These are phyloP conservation scores for Fusarium coffeatum DNA, from an alignment of 2,329 filamentous ascomycete genomes.

Conservation along the genomic window DNA sequence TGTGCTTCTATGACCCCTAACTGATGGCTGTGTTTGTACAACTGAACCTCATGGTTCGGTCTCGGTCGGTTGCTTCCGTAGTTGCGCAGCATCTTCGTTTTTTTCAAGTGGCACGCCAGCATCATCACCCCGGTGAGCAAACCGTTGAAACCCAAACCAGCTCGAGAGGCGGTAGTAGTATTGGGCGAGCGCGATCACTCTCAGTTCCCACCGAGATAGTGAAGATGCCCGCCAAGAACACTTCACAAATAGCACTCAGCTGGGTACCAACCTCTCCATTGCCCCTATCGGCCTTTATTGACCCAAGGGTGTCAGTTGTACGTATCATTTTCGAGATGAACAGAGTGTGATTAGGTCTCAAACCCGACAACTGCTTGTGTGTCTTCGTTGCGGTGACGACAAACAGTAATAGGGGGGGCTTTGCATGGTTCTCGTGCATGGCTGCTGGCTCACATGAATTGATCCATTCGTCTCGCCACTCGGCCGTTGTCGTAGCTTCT, in stretches of 20 bases:
- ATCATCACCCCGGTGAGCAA: background rate
- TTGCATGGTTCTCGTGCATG: constrained; percentile 50
- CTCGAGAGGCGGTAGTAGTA: background rate
- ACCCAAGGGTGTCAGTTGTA: background rate
- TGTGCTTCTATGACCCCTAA: constrained; percentile 14
- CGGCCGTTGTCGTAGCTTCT: constrained; percentile 6
- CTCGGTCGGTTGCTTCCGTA: constrained; percentile 22
- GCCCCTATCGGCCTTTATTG: background rate
- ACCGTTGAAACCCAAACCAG: background rate
- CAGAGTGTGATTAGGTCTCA: constrained; percentile 18
- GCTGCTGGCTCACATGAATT: constrained; percentile 52
- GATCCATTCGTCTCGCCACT: constrained; percentile 27
- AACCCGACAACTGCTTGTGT: constrained; percentile 28
- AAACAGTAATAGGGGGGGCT: constrained; percentile 39
- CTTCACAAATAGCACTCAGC: constrained; percentile 22
- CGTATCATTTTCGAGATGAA: background rate
- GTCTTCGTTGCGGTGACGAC: constrained; percentile 21
- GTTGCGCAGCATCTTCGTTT: constrained; percentile 12
- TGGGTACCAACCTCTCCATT: background rate
- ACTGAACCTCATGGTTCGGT: constrained; percentile 16
- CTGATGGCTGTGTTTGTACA: constrained; percentile 24
- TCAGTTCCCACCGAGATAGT: constrained; percentile 7
- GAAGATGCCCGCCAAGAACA: constrained; percentile 1
- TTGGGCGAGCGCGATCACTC: background rate
- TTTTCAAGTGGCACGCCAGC: constrained; percentile 4